These are phyloP conservation scores for Orbilia javanica DNA, from an alignment of 2,329 filamentous ascomycete species.

Conservation along the genomic window DNA sequence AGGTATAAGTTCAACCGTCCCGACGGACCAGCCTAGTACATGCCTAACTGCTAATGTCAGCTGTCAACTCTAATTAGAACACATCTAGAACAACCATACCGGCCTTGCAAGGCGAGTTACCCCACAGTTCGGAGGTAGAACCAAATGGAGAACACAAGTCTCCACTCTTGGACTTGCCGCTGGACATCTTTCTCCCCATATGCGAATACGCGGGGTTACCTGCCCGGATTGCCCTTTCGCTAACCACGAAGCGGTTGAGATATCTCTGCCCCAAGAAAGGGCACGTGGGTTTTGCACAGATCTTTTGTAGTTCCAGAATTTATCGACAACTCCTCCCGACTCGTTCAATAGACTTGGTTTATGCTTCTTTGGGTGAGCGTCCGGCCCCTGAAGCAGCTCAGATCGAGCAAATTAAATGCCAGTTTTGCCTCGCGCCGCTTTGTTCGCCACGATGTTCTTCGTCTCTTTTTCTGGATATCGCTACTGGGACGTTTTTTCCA, in stretches of 20 bases:
- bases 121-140: not conserved
- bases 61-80: too few species aligned
- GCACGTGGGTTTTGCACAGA: not conserved
- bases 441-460: slow-evolving; percentile 5
- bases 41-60: too few species aligned
- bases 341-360: not conserved
- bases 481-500: not conserved
- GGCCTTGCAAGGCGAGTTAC: not conserved
- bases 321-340: slow-evolving; percentile 8
- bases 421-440: not conserved
- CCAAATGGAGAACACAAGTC: not conserved
- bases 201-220: not conserved
- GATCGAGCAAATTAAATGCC: not conserved
- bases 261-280: not conserved
- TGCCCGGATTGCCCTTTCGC: not conserved
- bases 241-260: slow-evolving; percentile 8
- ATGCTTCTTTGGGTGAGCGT: not conserved
- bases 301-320: not conserved
- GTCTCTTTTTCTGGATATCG: slow-evolving; percentile 4
- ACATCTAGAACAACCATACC: not conserved
- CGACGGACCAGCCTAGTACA: too few species aligned
- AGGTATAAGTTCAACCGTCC: not conserved
- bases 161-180: not conserved
- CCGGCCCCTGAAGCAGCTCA: not conserved
- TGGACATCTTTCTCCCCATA: slow-evolving; percentile 6